phyloP scores from a whole-genome alignment of 306 rosid genomes.

The Cajanus cajan region DNA sequence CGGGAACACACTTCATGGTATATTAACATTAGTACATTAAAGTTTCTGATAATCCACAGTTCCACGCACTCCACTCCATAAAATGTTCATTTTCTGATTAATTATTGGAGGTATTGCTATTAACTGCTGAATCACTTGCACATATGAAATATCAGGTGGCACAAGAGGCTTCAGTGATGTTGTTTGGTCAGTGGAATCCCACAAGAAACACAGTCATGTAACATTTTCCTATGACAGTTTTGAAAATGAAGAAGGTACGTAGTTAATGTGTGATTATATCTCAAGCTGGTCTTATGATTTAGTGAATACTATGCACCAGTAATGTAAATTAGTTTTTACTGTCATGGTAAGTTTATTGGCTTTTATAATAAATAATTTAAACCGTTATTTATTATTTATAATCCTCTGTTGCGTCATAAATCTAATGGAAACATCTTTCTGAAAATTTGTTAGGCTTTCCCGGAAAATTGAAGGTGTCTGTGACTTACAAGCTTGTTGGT shows the following conservation, averaged over 20 bases:
- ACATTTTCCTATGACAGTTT: constrained; percentile 50
- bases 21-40: neutral
- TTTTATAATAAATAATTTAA: too few species aligned
- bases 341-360: too few species aligned
- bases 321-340: too few species aligned
- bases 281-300: too few species aligned
- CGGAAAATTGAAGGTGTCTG: constrained; percentile 52
- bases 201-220: constrained; percentile 43
- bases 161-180: constrained; percentile 55
- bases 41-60: neutral
- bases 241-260: constrained; percentile 66
- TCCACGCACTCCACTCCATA: neutral
- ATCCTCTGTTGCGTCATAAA: neutral
- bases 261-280: neutral
- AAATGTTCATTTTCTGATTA: neutral
- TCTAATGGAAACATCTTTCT: neutral
- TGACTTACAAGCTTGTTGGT: constrained; percentile 52
- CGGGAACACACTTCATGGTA: constrained; percentile 43
- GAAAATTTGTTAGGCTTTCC: constrained; percentile 59
- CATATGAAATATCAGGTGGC: constrained; percentile 50
- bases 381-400: neutral
- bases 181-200: constrained; percentile 46
- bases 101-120: neutral
- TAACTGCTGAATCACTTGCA: neutral
- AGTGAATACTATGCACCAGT: too few species aligned